Conservation (phyloP, 371 early-diverging fungal genomes). For the Rhizopus stolonifer region DNA sequence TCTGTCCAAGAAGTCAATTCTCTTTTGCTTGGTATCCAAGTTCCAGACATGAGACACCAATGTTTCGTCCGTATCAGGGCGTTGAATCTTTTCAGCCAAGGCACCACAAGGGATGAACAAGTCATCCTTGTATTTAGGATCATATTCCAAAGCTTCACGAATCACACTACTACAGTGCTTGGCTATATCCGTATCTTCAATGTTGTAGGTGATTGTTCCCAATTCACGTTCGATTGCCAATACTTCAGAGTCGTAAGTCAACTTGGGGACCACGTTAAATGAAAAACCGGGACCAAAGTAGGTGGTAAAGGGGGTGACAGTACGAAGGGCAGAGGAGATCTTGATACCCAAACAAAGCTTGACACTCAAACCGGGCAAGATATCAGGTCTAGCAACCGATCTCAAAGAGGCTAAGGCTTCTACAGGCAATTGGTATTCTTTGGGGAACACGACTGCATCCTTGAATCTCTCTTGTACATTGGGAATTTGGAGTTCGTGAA, state of each 20-base stretch:
- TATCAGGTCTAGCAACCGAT: conserved; percentile 56
- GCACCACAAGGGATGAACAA: conserved; percentile 65
- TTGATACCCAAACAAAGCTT: conserved; percentile 73
- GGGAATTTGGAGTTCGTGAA: conserved; percentile 69
- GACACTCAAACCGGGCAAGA: conserved; percentile 42
- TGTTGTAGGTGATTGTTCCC: conserved; percentile 53
- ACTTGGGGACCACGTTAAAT: conserved; percentile 44
- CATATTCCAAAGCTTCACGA: conserved; percentile 54
- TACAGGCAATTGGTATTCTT: conserved; percentile 32
- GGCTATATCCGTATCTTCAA: conserved; percentile 60
- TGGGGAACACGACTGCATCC: conserved; percentile 45
- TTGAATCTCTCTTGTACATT: conserved; percentile 56
- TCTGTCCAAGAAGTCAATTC: conserved; percentile 50
- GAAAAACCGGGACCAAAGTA: conserved; percentile 66
- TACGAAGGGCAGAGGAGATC: conserved; percentile 72
- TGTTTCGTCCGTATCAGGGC: conserved; percentile 48
- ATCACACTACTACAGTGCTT: conserved; percentile 71
- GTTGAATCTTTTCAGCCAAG: conserved; percentile 58
- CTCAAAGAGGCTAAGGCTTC: conserved; percentile 68
- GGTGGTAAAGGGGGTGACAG: conserved; percentile 71
- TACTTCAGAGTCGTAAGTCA: conserved; percentile 46
- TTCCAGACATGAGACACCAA: conserved; percentile 53
- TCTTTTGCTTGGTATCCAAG: conserved; percentile 55
- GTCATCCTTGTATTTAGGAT: conserved; percentile 48
- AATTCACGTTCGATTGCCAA: conserved; percentile 55